phyloP scores from a whole-genome alignment of 257 asterid genomes.

The Penstemon eatonii region DNA sequence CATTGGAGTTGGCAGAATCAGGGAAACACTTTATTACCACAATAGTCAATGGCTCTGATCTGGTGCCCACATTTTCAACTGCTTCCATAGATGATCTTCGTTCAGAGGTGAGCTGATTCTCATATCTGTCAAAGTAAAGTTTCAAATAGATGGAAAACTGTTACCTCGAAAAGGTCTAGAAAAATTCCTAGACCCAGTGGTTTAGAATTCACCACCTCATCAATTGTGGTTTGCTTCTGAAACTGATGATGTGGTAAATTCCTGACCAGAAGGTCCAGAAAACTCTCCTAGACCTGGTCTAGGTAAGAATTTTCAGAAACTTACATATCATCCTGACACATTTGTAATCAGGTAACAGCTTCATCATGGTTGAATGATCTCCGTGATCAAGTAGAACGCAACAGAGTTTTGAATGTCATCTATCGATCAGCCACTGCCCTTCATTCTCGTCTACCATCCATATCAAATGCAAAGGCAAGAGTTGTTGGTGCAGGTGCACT shows the following conservation, averaged over 20 bases:
- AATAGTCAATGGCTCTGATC: constrained; percentile 78
- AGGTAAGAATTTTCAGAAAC: background rate
- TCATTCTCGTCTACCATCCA: constrained; percentile 80
- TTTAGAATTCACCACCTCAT: too few relatives aligned
- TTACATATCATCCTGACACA: constrained; percentile 12
- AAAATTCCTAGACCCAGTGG: too few relatives aligned
- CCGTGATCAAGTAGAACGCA: constrained; percentile 84
- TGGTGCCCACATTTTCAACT: constrained; percentile 83
- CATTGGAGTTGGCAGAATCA: constrained; percentile 86
- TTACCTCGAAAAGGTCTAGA: background rate
- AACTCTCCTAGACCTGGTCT: too few relatives aligned
- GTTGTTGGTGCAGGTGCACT: constrained; percentile 92
- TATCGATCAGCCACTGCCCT: constrained; percentile 85
- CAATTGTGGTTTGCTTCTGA: too few relatives aligned
- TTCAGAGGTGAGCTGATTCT: constrained; percentile 56
- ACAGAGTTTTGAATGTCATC: constrained; percentile 59
- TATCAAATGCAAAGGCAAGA: constrained; percentile 75
- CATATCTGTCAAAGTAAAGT: background rate
- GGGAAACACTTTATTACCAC: constrained; percentile 79
- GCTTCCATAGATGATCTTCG: constrained; percentile 84
- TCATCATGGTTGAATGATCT: constrained; percentile 88
- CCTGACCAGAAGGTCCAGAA: too few relatives aligned
- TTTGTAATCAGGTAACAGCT: constrained; percentile 63
- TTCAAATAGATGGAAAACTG: background rate
- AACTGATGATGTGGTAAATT: too few relatives aligned